A percentile compares a stretch with the other conserved stretches of the same genome.
These are phyloP conservation scores for Trichaptum fuscoviolaceum DNA, from an alignment of 768 basidiomycete species.

Conservation along the genomic window DNA sequence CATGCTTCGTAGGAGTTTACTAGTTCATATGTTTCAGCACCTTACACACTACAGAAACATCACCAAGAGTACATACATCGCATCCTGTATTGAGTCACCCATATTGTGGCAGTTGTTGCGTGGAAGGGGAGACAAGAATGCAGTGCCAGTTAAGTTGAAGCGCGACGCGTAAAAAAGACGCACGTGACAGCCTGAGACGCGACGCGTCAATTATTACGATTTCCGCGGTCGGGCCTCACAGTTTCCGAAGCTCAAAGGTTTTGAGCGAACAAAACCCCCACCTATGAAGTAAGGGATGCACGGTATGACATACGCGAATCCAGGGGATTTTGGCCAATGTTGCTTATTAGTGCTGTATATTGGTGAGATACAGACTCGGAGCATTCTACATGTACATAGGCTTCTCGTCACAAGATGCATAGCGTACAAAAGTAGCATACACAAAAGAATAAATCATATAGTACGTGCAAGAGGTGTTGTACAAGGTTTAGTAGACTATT, in stretches of 20 bases:
- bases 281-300: too few species aligned
- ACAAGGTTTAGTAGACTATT: background rate
- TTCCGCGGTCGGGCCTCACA: too few species aligned
- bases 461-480: background rate
- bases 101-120: background rate
- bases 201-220: too few species aligned
- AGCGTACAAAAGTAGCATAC: background rate
- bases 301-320: too few species aligned
- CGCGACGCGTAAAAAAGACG: too few species aligned
- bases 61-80: background rate
- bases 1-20: constrained; percentile 67
- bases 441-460: background rate
- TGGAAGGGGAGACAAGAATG: too few species aligned
- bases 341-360: background rate
- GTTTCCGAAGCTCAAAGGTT: too few species aligned
- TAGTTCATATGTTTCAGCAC: constrained; percentile 20
- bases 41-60: too few species aligned
- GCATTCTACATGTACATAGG: background rate
- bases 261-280: too few species aligned
- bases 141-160: too few species aligned
- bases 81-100: background rate
- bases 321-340: too few species aligned
- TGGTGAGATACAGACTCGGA: background rate
- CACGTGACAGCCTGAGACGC: too few species aligned
- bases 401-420: background rate